Conservation (phyloP, 345 rosid genomes). For the Citrus trifoliata region DNA sequence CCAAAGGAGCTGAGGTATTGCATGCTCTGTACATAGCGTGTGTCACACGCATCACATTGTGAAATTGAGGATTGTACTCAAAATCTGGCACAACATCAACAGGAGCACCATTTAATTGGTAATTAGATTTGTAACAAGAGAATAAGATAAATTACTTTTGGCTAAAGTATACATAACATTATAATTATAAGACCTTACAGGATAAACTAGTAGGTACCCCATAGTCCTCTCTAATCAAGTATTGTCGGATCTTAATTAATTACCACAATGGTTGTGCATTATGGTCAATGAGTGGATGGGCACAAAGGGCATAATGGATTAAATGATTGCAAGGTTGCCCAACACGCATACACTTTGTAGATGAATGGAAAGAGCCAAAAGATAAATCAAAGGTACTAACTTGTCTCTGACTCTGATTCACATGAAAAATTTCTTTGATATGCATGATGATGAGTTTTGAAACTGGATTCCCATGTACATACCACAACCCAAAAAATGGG, state of each 20-base stretch:
- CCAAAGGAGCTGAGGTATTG: slow-evolving; percentile 77
- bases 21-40: slow-evolving; percentile 76
- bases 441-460: background rate
- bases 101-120: background rate
- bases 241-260: background rate
- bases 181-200: background rate
- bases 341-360: background rate
- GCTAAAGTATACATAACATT: background rate
- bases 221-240: background rate
- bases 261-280: too few species aligned
- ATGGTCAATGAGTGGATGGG: too few species aligned
- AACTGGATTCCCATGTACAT: background rate
- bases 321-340: background rate
- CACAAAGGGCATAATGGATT: background rate
- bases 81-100: slow-evolving; percentile 47
- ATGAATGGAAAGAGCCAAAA: background rate
- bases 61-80: slow-evolving; percentile 74
- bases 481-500: background rate
- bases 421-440: background rate
- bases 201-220: too few species aligned
- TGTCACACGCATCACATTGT: slow-evolving; percentile 87
- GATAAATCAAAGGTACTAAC: background rate
- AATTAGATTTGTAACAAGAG: background rate
- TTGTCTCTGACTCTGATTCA: background rate
- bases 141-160: background rate